Evolutionary conservation across 129 eudicot species (phyloP).

Genomic region (Arctium minus): DNA sequence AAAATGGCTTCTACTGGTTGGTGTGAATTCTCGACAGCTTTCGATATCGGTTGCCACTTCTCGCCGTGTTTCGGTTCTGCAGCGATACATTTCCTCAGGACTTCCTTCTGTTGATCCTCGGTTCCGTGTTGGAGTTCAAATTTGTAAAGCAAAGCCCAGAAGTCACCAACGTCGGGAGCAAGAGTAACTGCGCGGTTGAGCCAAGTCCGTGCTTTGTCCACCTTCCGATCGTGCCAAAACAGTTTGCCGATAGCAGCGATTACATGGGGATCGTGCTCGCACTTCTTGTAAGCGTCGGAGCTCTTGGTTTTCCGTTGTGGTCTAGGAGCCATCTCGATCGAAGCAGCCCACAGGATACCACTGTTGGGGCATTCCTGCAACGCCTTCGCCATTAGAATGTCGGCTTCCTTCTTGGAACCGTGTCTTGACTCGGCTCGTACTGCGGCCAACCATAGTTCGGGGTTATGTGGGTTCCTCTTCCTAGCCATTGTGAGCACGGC

Average conservation of each 20-base stretch:
- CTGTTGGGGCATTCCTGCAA: constrained; percentile 86
- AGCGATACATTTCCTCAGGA: constrained; percentile 58
- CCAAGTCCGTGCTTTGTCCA: constrained; percentile 84
- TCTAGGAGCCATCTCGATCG: constrained; percentile 85
- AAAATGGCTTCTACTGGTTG: constrained; percentile 73
- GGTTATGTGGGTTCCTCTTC: constrained; percentile 82
- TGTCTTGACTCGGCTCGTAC: constrained; percentile 72
- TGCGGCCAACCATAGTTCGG: constrained; percentile 94
- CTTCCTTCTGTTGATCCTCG: constrained; percentile 77
- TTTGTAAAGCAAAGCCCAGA: constrained; percentile 80
- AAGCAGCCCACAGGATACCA: constrained; percentile 88
- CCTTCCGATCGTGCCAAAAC: constrained; percentile 94
- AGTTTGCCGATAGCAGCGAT: constrained; percentile 83
- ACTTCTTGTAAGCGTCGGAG: constrained; percentile 64
- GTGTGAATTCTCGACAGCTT: constrained; percentile 93
- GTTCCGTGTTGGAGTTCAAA: constrained; percentile 82
- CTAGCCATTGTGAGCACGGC: constrained; percentile 86
- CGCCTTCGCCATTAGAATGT: constrained; percentile 84
- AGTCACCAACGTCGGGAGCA: constrained; percentile 86
- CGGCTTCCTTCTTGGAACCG: constrained; percentile 82
- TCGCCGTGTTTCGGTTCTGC: constrained; percentile 97
- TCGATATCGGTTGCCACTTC: constrained; percentile 83
- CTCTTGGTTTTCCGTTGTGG: constrained; percentile 75
- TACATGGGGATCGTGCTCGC: constrained; percentile 79
- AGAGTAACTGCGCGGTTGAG: constrained; percentile 77